Conservation (phyloP, 139 green algal species). For the Mesotaenium endlicherianum region DNA sequence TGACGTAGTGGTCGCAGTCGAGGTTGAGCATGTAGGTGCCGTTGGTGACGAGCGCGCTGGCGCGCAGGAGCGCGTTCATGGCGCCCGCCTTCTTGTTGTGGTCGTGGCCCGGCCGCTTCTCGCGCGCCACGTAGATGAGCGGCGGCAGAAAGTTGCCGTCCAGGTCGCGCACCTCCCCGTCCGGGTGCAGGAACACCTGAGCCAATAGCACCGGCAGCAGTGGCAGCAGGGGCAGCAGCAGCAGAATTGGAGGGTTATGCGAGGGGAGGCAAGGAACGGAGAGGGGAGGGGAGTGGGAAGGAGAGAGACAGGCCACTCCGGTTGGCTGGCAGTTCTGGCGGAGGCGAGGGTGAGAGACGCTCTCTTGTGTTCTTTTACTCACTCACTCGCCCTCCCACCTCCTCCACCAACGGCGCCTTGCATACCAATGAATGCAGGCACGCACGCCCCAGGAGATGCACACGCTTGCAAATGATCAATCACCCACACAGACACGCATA, state of each 20-base stretch:
- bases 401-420: no score
- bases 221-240: background rate
- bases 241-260: background rate
- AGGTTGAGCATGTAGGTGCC: constrained; percentile 45
- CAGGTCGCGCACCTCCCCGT: constrained; percentile 35
- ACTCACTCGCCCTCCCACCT: no score
- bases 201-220: background rate
- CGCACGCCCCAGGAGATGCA: no score
- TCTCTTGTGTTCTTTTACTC: no score
- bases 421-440: no score
- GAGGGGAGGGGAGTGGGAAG: background rate
- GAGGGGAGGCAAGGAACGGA: background rate
- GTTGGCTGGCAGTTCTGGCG: background rate
- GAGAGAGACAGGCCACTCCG: background rate
- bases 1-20: constrained; percentile 54
- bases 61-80: constrained; percentile 48
- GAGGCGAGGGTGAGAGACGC: background rate
- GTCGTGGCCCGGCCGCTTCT: constrained; percentile 44
- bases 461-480: no score
- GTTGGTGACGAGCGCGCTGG: constrained; percentile 47
- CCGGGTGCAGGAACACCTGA: constrained; percentile 51
- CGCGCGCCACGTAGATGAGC: constrained; percentile 48
- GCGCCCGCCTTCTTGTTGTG: constrained; percentile 55
- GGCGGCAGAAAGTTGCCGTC: constrained; percentile 25
- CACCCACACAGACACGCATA: no score